Percentiles rank a stretch among this genome's conserved stretches.
These are phyloP conservation scores for Umbelopsis isabellina DNA, from an alignment of 192 early-diverging fungal genomes.

Conservation along the genomic window DNA sequence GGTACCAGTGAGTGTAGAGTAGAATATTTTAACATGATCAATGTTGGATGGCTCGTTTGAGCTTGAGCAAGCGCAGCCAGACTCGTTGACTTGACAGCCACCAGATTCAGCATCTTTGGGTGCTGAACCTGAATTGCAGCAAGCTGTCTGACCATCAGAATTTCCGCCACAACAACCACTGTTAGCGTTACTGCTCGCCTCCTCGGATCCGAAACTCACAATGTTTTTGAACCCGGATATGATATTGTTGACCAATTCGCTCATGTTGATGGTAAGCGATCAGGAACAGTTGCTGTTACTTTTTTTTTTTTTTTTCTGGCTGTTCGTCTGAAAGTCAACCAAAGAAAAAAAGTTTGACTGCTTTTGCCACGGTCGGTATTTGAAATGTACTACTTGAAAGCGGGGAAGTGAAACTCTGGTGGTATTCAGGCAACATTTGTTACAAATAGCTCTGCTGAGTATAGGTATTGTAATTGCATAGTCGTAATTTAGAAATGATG, in stretches of 20 bases:
- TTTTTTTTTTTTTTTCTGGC: background rate
- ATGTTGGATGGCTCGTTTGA: slow-evolving; percentile 18
- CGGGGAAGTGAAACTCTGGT: too few species aligned
- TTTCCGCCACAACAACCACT: slow-evolving; percentile 21
- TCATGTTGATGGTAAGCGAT: slow-evolving; percentile 23
- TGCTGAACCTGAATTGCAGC: slow-evolving; percentile 18
- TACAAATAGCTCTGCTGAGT: too few species aligned
- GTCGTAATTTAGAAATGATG: too few species aligned
- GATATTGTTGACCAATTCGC: slow-evolving; percentile 29
- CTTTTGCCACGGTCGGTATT: too few species aligned
- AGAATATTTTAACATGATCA: slow-evolving; percentile 60
- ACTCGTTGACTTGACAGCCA: background rate
- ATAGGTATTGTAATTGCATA: too few species aligned
- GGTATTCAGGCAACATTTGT: too few species aligned
- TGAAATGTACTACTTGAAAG: too few species aligned
- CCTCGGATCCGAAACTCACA: slow-evolving; percentile 29
- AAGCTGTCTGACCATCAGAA: slow-evolving; percentile 1
- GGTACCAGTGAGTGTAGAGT: slow-evolving; percentile 58
- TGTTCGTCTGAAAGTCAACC: background rate
- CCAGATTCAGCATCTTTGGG: slow-evolving; percentile 4
- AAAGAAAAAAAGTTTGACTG: too few species aligned
- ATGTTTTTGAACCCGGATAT: slow-evolving; percentile 32
- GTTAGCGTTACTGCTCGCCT: background rate
- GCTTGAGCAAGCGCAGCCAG: slow-evolving; percentile 13
- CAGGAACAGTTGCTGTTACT: slow-evolving; percentile 14